These are phyloP conservation scores for Rhynchosporium graminicola DNA, from an alignment of 2,329 filamentous ascomycete genomes.

Conservation along the genomic window DNA sequence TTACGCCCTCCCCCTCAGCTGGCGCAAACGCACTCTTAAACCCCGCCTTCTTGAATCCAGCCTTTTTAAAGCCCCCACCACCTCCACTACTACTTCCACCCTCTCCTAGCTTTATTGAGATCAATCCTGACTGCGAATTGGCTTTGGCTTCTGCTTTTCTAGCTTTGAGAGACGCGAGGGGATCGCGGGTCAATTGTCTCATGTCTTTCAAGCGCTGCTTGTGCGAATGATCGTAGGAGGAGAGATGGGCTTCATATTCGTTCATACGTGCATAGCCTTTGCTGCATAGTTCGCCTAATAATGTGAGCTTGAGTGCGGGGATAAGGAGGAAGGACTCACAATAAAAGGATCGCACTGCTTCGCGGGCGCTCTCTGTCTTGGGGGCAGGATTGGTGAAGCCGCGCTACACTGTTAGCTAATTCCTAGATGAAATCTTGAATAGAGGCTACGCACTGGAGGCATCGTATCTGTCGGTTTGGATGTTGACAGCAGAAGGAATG, in stretches of 20 bases:
- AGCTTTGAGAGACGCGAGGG: slow-evolving; percentile 63
- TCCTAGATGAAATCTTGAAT: background rate
- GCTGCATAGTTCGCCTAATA: slow-evolving; percentile 70
- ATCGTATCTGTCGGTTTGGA: slow-evolving; percentile 42
- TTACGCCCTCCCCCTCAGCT: slow-evolving; percentile 47
- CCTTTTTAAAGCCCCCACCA: slow-evolving; percentile 60
- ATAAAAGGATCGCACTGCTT: slow-evolving; percentile 79
- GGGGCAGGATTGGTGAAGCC: slow-evolving; percentile 50
- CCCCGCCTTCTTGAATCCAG: slow-evolving; percentile 78
- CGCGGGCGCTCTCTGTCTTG: slow-evolving; percentile 65
- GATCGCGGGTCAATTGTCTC: slow-evolving; percentile 78
- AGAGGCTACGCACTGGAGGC: slow-evolving; percentile 52
- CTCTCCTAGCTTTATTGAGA: slow-evolving; percentile 63
- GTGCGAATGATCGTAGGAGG: slow-evolving; percentile 93
- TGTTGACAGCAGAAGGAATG: background rate
- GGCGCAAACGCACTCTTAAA: slow-evolving; percentile 76
- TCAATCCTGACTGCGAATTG: slow-evolving; percentile 58
- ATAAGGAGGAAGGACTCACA: slow-evolving; percentile 46
- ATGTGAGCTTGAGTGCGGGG: slow-evolving; percentile 18
- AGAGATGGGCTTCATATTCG: slow-evolving; percentile 93
- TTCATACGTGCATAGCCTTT: slow-evolving; percentile 96
- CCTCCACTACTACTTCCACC: slow-evolving; percentile 36
- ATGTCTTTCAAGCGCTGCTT: slow-evolving; percentile 87
- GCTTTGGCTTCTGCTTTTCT: slow-evolving; percentile 71
- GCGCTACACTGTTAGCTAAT: slow-evolving; percentile 41